A percentile compares a stretch with the other conserved stretches of the same genome.
Conservation (phyloP, 1,284 basidiomycete genomes). For the Ganoderma lingzhi region DNA sequence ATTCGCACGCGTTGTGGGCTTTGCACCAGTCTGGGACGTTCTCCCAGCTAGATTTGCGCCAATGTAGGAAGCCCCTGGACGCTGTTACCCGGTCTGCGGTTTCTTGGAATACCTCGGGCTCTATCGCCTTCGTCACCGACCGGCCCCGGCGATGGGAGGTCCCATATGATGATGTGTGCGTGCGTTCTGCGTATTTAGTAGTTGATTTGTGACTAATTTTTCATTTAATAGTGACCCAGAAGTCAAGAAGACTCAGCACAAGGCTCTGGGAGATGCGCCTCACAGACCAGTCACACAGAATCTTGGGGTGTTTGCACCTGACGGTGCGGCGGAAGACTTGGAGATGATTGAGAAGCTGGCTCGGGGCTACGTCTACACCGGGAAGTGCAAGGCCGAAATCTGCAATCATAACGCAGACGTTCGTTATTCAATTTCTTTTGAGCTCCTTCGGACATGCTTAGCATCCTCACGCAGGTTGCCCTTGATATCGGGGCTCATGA, state of each 20-base stretch:
- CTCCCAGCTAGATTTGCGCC: conserved; percentile 80
- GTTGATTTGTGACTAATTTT: background rate
- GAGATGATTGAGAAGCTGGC: conserved; percentile 71
- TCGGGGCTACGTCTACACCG: conserved; percentile 70
- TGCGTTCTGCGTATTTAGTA: conserved; percentile 9
- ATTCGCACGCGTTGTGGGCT: conserved; percentile 79
- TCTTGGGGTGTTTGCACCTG: conserved; percentile 57
- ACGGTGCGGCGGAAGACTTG: conserved; percentile 49
- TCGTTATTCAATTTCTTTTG: conserved; percentile 23
- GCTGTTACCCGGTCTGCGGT: conserved; percentile 71
- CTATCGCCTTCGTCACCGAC: conserved; percentile 77
- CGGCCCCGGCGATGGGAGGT: conserved; percentile 67
- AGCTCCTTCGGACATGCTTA: background rate
- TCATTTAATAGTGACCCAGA: conserved; percentile 55
- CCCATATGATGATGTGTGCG: conserved; percentile 88
- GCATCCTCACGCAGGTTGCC: conserved; percentile 56
- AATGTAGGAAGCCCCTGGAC: conserved; percentile 71
- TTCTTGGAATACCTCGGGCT: conserved; percentile 76
- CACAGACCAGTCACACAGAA: conserved; percentile 60
- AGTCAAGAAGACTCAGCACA: conserved; percentile 50
- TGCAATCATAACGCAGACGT: conserved; percentile 71
- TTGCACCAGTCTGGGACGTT: conserved; percentile 83
- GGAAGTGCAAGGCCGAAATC: conserved; percentile 55
- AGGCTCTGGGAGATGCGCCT: conserved; percentile 60
- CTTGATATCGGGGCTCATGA: conserved; percentile 65